A percentile compares a stretch with the other conserved stretches of the same genome.
Conservation (phyloP, 306 rosid species). For the Mimosa bimucronata region DNA sequence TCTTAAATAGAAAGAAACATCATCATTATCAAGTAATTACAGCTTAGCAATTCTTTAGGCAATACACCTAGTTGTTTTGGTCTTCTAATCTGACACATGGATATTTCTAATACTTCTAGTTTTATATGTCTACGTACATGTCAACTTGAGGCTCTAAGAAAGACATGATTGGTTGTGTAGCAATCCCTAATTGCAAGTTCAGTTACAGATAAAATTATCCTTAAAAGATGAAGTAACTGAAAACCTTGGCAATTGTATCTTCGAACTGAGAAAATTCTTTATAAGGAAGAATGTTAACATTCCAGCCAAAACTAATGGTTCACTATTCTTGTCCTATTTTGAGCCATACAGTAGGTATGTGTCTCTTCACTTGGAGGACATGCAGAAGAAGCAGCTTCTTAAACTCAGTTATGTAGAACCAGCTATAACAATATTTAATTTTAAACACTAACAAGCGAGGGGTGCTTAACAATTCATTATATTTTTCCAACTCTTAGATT, state of each 20-base stretch:
- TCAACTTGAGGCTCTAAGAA: conserved; percentile 2
- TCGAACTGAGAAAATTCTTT: conserved; percentile 2
- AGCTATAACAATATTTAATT: conserved; percentile 3
- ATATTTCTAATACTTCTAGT: not conserved
- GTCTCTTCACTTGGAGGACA: conserved; percentile 20
- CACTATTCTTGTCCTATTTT: conserved; percentile 2
- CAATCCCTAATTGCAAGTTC: conserved; percentile 1
- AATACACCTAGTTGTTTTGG: conserved; percentile 9
- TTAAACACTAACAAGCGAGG: conserved; percentile 8
- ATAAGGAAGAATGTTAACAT: not conserved
- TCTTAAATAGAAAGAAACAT: conserved; percentile 3
- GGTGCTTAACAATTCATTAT: not conserved
- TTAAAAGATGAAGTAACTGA: not conserved
- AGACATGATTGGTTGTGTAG: not conserved
- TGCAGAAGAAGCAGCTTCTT: conserved; percentile 22
- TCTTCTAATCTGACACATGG: conserved; percentile 5
- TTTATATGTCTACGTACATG: not conserved
- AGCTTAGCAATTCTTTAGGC: conserved; percentile 11
- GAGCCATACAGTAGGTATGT: not conserved
- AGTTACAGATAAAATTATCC: conserved; percentile 11
- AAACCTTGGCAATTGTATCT: not conserved
- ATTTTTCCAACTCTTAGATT: conserved; percentile 6
- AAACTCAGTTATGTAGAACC: conserved; percentile 20
- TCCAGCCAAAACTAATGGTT: not conserved
- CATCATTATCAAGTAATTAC: conserved; percentile 22